Base-by-base conservation (phyloP, 2,329 filamentous ascomycete genomes). In the Aspergillus transmontanensis region DNA sequence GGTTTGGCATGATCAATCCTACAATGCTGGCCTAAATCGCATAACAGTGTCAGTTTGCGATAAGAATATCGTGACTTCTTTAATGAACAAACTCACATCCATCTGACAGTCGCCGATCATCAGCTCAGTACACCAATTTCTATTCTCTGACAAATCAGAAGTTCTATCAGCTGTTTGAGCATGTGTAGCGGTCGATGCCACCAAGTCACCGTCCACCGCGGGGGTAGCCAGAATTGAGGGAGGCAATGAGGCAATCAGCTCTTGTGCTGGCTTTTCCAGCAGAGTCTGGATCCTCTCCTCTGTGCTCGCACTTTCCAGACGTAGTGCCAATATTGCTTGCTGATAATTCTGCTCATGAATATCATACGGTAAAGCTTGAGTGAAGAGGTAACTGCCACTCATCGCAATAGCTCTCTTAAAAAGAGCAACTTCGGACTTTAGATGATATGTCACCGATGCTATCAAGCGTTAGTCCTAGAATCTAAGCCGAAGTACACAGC, bases 71-170 rank as follows among this genome's bases (percentile, higher is more conserved):
- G 16, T 32, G 6, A 28, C 3, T n/a, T 14, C 7, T 48, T 48
- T 5, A 26, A 23, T n/a, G 4, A 30, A 58, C 14, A 57, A 26
- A 72, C 76, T 68, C 72, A 81, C 81, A 73, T 85, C 83, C 53
- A 82, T 76, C 62, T 80, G 75, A 26, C 80, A 80, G 62, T 84
- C 79, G 19, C 83, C 83, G 45, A 85, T 78, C 63, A 84, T 75
- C 12, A 85, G 61, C n/a, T 76, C 73, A 41, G 78, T 70, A 61
- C 79, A 83, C 82, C 83, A 85, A 11, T 74, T 71, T 43, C 76
- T 78, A 0, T 79, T 82, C 6, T 77, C 76, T 36, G 82, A 73
- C 39, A 77, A 59, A 19, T 68, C 71, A 2, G 74, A 72, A 11
- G 71, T 64, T 6, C 53, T 61, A 21, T 70, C 64, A 28, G 62